These are phyloP conservation scores for Dichotomopilus funicola DNA, from an alignment of 2,329 filamentous ascomycete genomes.

Conservation along the genomic window DNA sequence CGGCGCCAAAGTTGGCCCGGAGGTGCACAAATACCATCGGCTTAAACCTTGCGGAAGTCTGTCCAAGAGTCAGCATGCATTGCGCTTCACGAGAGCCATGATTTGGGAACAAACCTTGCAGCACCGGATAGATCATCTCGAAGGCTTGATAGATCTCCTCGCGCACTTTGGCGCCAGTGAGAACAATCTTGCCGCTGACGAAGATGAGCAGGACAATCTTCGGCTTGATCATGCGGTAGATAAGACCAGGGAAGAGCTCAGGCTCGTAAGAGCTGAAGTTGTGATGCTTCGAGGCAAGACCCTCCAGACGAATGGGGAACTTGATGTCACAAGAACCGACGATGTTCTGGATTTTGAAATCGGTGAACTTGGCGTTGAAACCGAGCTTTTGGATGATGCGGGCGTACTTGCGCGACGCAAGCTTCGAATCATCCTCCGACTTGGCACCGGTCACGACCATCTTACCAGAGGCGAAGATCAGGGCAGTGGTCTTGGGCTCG, in stretches of 20 bases:
- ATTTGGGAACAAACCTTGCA: slow-evolving; percentile 59
- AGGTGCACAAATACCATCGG: background rate
- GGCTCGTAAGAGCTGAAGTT: slow-evolving; percentile 99
- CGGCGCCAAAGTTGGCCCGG: background rate
- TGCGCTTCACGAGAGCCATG: background rate
- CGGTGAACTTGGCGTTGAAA: slow-evolving; percentile 98
- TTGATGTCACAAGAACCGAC: slow-evolving; percentile 99
- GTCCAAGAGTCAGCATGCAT: slow-evolving; percentile 10
- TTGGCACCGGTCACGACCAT: slow-evolving; percentile 99
- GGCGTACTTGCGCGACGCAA: slow-evolving; percentile 94
- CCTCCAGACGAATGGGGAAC: slow-evolving; percentile 95
- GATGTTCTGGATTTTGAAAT: slow-evolving; percentile 99
- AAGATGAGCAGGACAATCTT: slow-evolving; percentile 98
- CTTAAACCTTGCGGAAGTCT: slow-evolving; percentile 27
- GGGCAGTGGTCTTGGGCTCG: slow-evolving; percentile 94
- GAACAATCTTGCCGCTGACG: slow-evolving; percentile 95
- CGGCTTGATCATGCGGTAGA: slow-evolving; percentile 99
- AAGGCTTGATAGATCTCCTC: slow-evolving; percentile 98
- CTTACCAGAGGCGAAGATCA: slow-evolving; percentile 98
- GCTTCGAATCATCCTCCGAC: slow-evolving; percentile 94
- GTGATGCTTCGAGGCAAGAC: slow-evolving; percentile 92
- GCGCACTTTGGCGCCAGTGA: slow-evolving; percentile 94
- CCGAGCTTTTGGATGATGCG: slow-evolving; percentile 99
- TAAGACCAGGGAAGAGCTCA: slow-evolving; percentile 96
- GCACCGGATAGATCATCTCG: slow-evolving; percentile 93